Conservation (phyloP, 352 stramenopile genomes). For the Phytophthora ohioensis region DNA sequence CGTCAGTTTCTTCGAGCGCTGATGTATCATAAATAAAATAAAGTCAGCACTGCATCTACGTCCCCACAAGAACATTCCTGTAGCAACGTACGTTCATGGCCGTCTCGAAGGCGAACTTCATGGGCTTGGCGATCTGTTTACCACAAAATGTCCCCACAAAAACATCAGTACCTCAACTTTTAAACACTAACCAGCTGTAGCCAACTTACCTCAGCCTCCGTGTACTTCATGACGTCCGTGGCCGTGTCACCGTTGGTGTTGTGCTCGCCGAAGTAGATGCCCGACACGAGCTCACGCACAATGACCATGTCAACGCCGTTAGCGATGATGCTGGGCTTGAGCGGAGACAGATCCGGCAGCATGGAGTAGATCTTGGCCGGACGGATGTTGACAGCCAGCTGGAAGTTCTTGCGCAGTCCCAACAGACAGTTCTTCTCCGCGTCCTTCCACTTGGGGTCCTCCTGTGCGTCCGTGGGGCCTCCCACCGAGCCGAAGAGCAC, state of each 20-base stretch:
- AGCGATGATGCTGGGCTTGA: conserved; percentile 97
- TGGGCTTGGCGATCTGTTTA: conserved; percentile 70
- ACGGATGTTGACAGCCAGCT: conserved; percentile 98
- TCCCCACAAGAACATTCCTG: background rate
- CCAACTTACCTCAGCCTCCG: conserved; percentile 84
- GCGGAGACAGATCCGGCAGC: conserved; percentile 96
- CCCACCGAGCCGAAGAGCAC: conserved; percentile 98
- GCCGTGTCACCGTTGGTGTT: conserved; percentile 73
- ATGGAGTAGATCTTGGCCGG: conserved; percentile 98
- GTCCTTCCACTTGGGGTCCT: conserved; percentile 91
- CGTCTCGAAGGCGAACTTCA: conserved; percentile 90
- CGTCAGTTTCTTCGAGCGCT: conserved; percentile 95
- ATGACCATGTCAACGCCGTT: conserved; percentile 98
- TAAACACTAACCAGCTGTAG: background rate
- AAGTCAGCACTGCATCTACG: conserved; percentile 1
- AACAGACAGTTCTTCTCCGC: conserved; percentile 97
- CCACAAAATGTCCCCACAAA: background rate
- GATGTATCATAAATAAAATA: conserved; percentile 44
- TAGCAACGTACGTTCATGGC: conserved; percentile 66
- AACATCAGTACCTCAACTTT: background rate
- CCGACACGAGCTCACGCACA: conserved; percentile 98
- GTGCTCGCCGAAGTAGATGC: conserved; percentile 98
- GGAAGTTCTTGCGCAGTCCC: conserved; percentile 97
- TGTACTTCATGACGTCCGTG: conserved; percentile 98
- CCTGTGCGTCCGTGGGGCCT: conserved; percentile 93